These are phyloP conservation scores for Lumnitzera racemosa DNA, from an alignment of 345 rosid genomes.

Conservation along the genomic window DNA sequence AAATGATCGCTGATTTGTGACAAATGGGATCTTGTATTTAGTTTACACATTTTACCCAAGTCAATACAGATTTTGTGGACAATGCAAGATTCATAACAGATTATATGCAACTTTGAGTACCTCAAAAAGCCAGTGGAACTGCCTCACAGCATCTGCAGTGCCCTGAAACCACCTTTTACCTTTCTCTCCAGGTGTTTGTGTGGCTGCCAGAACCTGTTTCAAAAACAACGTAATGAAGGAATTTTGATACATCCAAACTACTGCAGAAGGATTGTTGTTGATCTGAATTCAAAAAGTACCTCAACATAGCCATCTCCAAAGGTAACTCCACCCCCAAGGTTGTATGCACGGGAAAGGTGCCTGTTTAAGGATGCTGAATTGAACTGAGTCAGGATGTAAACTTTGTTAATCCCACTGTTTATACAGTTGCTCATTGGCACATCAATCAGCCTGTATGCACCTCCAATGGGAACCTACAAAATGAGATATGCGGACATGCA, in stretches of 20 bases:
- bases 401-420: slow-evolving; percentile 87
- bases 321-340: slow-evolving; percentile 54
- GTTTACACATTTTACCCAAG: not conserved
- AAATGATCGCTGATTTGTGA: too few species aligned
- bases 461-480: slow-evolving; percentile 79
- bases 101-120: slow-evolving; percentile 17
- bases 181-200: slow-evolving; percentile 88
- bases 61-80: not conserved
- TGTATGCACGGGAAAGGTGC: slow-evolving; percentile 85
- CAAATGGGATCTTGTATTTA: too few species aligned
- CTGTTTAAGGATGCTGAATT: slow-evolving; percentile 90
- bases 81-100: not conserved
- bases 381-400: slow-evolving; percentile 89
- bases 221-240: too few species aligned
- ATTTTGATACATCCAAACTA: too few species aligned
- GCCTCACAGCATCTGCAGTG: slow-evolving; percentile 94
- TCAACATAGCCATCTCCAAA: slow-evolving; percentile 88
- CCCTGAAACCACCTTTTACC: slow-evolving; percentile 97
- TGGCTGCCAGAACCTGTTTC: slow-evolving; percentile 76
- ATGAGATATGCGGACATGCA: not conserved
- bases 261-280: too few species aligned
- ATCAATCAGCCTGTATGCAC: slow-evolving; percentile 90
- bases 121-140: slow-evolving; percentile 98
- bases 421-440: slow-evolving; percentile 99
- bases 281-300: slow-evolving; percentile 21